Percentiles rank a stretch among this genome's conserved stretches.
Conservation (phyloP, 2,329 filamentous ascomycete genomes). For the Fragosphaeria purpurea region DNA sequence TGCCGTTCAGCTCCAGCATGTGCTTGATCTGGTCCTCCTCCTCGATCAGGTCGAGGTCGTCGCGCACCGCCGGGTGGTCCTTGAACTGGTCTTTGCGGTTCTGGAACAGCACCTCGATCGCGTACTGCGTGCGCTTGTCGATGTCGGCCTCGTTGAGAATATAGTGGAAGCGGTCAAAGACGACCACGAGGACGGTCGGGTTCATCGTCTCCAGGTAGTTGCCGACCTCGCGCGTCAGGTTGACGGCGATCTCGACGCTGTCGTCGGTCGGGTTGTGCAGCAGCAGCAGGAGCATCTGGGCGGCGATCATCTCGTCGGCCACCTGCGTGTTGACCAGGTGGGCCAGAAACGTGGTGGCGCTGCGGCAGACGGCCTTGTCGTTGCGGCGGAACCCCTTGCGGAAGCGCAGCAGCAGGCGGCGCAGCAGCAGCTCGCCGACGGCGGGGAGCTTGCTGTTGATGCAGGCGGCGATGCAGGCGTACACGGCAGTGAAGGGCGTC, state of each 20-base stretch:
- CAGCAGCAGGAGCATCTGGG: slow-evolving; percentile 84
- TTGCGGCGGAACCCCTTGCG: slow-evolving; percentile 92
- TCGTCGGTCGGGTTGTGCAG: slow-evolving; percentile 95
- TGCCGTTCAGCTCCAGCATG: slow-evolving; percentile 68
- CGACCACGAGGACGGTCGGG: slow-evolving; percentile 70
- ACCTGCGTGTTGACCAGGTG: slow-evolving; percentile 96
- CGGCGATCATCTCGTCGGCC: slow-evolving; percentile 83
- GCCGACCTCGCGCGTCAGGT: slow-evolving; percentile 83
- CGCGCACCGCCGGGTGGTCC: slow-evolving; percentile 80
- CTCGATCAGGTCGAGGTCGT: slow-evolving; percentile 90
- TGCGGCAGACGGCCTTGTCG: slow-evolving; percentile 91
- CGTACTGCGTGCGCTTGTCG: slow-evolving; percentile 97
- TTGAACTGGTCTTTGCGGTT: slow-evolving; percentile 94
- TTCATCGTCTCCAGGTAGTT: slow-evolving; percentile 96
- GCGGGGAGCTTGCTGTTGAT: slow-evolving; percentile 96
- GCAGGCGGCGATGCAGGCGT: slow-evolving; percentile 89
- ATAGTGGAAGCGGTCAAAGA: slow-evolving; percentile 92
- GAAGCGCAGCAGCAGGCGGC: slow-evolving; percentile 81
- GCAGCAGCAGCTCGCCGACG: slow-evolving; percentile 82
- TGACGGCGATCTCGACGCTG: slow-evolving; percentile 94
- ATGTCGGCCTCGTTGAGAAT: slow-evolving; percentile 96
- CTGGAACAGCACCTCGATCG: slow-evolving; percentile 97
- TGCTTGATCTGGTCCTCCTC: slow-evolving; percentile 98
- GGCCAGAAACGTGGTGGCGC: slow-evolving; percentile 87
- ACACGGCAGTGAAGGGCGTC: slow-evolving; percentile 92